Base-by-base conservation (phyloP, 345 rosid species). In the Bretschneidera sinensis region DNA sequence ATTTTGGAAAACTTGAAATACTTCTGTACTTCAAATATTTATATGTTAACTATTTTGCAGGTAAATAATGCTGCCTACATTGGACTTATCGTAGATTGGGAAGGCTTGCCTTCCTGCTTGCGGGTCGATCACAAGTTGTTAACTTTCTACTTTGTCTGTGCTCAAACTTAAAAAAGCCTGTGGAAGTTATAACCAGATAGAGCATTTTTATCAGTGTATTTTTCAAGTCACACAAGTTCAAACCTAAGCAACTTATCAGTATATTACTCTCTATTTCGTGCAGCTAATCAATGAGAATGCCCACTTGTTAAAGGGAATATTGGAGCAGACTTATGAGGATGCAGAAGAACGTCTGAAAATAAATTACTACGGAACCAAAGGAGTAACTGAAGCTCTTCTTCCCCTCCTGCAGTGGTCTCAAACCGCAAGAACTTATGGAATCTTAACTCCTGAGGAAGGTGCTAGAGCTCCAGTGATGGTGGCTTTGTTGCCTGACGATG, bases 281-380 rank as follows among this genome's bases (percentile, higher is more conserved):
- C 52, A 70, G 61, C 17, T 64, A 22, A 57, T 13, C 11, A 65
- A 62, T 20, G 45, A 58, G 43, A 23, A 54, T 34, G 66, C 66
- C 24, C 24, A 51, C 1, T 17, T 64, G 25, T 49, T 28, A 1
- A 58, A 23, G 13, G 56, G 55, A 24, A 33, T 62, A 3, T 0
- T 67, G 16, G 23, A 39, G 25, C 65, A 64, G 59, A 69, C 67
- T 4, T 54, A 51, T 24, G 70, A 69, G 55, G 21, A 20, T 10
- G 57, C 77, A 54, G 50, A 47, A 45, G 39, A 60, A 18, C 64
- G 71, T 54, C 24, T 60, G 17, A 58, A 62, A 25, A 74, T 66
- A 16, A 74, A 69, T 50, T 74, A 64, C 62, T 61, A 52, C 19
- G 74, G 70, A 47, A 43, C 64, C 34, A 74, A 61, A 28, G 34